Evolutionary conservation across 257 asterid species (phyloP).

Genomic region (Salvia splendens): DNA sequence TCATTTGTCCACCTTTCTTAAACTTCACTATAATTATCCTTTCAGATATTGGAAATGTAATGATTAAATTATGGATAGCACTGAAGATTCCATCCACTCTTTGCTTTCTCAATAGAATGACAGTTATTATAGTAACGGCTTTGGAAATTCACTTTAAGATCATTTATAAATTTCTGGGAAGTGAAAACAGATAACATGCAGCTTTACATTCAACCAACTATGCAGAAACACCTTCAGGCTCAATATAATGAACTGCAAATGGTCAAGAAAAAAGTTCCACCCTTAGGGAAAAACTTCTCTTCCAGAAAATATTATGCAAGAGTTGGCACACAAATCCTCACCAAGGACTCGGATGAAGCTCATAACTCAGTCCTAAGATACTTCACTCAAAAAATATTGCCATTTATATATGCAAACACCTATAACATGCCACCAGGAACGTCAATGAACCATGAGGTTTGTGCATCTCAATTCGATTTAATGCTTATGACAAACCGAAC

Average conservation of each 20-base stretch:
- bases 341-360: slow-evolving; percentile 5
- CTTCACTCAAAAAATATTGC: slow-evolving; percentile 4
- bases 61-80: slow-evolving; percentile 3
- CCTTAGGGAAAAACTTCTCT: not conserved
- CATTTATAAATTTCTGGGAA: slow-evolving; percentile 4
- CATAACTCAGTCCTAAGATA: slow-evolving; percentile 9
- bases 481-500: slow-evolving; percentile 13
- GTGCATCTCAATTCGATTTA: not conserved
- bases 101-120: slow-evolving; percentile 5
- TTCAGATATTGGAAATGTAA: slow-evolving; percentile 11
- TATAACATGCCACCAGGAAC: slow-evolving; percentile 10
- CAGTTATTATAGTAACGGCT: not conserved
- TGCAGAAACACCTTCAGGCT: slow-evolving; percentile 16
- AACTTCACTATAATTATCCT: not conserved
- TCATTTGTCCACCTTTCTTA: not conserved
- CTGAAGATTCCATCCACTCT: slow-evolving; percentile 2
- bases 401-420: slow-evolving; percentile 4
- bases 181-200: slow-evolving; percentile 21
- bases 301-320: slow-evolving; percentile 2
- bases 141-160: not conserved
- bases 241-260: slow-evolving; percentile 7
- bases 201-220: slow-evolving; percentile 17
- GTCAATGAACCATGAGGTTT: slow-evolving; percentile 18
- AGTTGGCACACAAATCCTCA: slow-evolving; percentile 15
- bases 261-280: slow-evolving; percentile 8